These are phyloP conservation scores for Guillardia theta DNA, from an alignment of 78 protist genomes.

Conservation along the genomic window DNA sequence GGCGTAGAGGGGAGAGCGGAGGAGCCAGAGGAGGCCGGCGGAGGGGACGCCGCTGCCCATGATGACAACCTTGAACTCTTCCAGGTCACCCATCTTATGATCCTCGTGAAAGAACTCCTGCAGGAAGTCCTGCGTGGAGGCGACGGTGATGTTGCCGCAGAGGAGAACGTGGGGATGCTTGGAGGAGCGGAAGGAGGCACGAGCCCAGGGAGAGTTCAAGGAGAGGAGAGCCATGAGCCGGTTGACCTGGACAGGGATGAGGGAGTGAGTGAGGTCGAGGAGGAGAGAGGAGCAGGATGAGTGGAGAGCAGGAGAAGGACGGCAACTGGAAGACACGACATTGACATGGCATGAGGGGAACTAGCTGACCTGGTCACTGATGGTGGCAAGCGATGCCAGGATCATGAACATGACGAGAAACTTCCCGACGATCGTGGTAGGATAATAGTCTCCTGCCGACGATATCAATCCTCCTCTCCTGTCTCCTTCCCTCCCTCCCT, in stretches of 20 bases:
- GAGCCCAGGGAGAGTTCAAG: neutral
- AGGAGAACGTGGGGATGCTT: neutral
- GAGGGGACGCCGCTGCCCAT: neutral
- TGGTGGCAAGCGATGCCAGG: neutral
- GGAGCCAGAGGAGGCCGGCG: neutral
- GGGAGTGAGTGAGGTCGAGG: neutral
- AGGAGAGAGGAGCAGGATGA: neutral
- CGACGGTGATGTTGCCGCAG: neutral
- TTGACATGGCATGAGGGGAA: no score
- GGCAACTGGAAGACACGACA: neutral
- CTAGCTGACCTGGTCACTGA: constrained; percentile 14
- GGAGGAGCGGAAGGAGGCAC: neutral
- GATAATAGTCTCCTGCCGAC: constrained; percentile 27
- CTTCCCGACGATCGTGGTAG: neutral
- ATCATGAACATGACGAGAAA: neutral
- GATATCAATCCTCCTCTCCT: no score
- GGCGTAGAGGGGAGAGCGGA: neutral
- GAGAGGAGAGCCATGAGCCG: constrained; percentile 16
- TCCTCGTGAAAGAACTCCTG: neutral
- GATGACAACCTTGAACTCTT: neutral
- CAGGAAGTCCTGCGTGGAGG: neutral
- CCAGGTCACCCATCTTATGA: neutral
- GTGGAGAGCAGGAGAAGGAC: neutral
- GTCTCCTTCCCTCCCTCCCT: neutral
- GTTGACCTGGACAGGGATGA: neutral